Evolutionary conservation across 352 stramenopile genomes (phyloP), one percentile per base, ranked within the genome.

Genomic region (Paralagenidium karlingii): DNA sequence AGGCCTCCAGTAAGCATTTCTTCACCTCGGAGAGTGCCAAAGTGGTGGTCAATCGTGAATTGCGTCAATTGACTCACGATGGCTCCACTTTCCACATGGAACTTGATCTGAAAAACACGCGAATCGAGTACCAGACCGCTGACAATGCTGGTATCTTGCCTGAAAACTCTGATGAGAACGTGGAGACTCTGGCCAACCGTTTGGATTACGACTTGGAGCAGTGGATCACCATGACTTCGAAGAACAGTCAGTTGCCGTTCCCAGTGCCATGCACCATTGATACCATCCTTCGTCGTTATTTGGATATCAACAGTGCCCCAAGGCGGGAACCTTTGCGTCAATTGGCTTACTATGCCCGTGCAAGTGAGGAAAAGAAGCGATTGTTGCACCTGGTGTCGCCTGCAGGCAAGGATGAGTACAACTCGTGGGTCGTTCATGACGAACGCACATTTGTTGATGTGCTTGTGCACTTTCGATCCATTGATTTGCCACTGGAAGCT

Each of bases 101-200:
- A 51, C 58, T 97, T 20, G 77, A 94, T 39, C 40, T 96, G 29
- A 64, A 68, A 16, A 67, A 74, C 41, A 85, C 78, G 3, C 74
- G 68, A 21, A 36, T 94, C n/a, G 68, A 68, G 16, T 98, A 98
- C 47, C 32, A 79, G 29, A 97, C 91, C 11, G 93, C 90, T 1
- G 93, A 98, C 58, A 97, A 97, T 55, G 48, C 97, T 19, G 89
- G 85, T 1, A 74, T 97, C 24, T 49, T 97, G n/a, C 82, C 91
- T 0, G 81, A 91, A 44, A 97, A 97, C 60, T 45, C 81, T 13
- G 31, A 52, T 5, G 51, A 38, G 0, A 58, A 86, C 4, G 93
- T 98, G 0, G 69, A 90, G 43, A 60, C 48, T 9, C 67, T 98
- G 0, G 91, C 86, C 8, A 57, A 49, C 3, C 62, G 68, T 5